A percentile compares a stretch with the other conserved stretches of the same genome.
Evolutionary conservation across 1,139 yeast species (phyloP).

Genomic region (Geotrichum phurueaensis): DNA sequence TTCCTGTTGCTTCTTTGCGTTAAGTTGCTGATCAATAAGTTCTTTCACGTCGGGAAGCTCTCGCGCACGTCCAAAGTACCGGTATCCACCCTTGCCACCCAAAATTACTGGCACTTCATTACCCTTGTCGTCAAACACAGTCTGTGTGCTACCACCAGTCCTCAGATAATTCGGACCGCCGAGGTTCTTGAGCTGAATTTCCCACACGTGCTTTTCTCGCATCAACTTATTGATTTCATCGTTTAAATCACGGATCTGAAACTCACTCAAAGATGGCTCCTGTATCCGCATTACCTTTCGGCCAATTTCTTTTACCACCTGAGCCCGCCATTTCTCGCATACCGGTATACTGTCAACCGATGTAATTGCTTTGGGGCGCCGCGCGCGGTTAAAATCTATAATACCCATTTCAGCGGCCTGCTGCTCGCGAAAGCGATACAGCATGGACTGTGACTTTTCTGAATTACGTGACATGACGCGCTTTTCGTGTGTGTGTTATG

Average conservation of each 20-base stretch:
- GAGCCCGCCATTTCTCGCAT: slow-evolving; percentile 74
- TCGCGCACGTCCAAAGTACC: slow-evolving; percentile 79
- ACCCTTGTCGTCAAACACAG: slow-evolving; percentile 29
- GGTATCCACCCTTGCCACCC: slow-evolving; percentile 43
- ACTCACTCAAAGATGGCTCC: slow-evolving; percentile 53
- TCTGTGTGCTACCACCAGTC: slow-evolving; percentile 19
- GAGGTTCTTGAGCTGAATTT: slow-evolving; percentile 56
- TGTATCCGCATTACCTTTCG: slow-evolving; percentile 57
- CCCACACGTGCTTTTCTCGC: slow-evolving; percentile 72
- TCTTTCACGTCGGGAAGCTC: slow-evolving; percentile 72
- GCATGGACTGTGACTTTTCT: slow-evolving; percentile 68
- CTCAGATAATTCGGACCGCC: slow-evolving; percentile 63
- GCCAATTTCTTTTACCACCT: slow-evolving; percentile 59
- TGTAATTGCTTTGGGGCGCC: slow-evolving; percentile 57
- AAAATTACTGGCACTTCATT: slow-evolving; percentile 26
- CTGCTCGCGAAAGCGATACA: slow-evolving; percentile 58
- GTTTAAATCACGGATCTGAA: slow-evolving; percentile 65
- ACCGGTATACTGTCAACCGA: slow-evolving; percentile 52
- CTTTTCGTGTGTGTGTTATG: neutral
- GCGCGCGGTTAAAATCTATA: slow-evolving; percentile 42
- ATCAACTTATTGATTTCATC: slow-evolving; percentile 66
- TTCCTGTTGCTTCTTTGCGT: slow-evolving; percentile 20
- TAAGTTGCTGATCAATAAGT: slow-evolving; percentile 38
- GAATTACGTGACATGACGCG: slow-evolving; percentile 61
- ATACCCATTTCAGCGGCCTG: slow-evolving; percentile 57